Evolutionary conservation across 176 grass and related monocot species (phyloP).

Genomic region (Aechmea fasciata): DNA sequence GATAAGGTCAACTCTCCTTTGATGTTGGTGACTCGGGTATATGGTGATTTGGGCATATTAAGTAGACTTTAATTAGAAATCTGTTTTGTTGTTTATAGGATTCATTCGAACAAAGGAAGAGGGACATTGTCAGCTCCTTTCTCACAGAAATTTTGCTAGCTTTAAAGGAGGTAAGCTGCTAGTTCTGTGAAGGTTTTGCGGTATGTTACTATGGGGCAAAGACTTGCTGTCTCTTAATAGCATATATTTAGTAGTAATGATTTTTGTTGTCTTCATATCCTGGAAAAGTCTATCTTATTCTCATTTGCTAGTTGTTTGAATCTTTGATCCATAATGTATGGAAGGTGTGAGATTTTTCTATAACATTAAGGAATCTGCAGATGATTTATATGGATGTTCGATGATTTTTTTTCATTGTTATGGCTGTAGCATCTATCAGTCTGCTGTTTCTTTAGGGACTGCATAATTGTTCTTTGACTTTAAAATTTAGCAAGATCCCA

Average conservation of each 20-base stretch:
- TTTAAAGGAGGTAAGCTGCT: slow-evolving; percentile 67
- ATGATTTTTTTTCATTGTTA: slow-evolving; percentile 24
- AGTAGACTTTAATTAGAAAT: not conserved
- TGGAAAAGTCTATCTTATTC: not conserved
- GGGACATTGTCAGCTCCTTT: slow-evolving; percentile 72
- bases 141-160: slow-evolving; percentile 84
- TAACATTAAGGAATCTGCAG: not conserved
- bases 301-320: too few relatives aligned
- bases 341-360: too few relatives aligned
- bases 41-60: not conserved
- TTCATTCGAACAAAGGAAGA: slow-evolving; percentile 57
- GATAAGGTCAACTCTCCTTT: not conserved
- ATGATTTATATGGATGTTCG: not conserved
- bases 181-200: not conserved
- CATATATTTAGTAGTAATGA: not conserved
- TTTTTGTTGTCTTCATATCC: not conserved
- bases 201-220: not conserved
- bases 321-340: too few relatives aligned
- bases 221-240: not conserved
- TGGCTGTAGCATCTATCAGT: too few relatives aligned
- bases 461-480: too few relatives aligned
- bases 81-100: slow-evolving; percentile 45
- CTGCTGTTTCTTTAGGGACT: too few relatives aligned
- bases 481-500: too few relatives aligned
- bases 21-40: slow-evolving; percentile 7